Base-by-base conservation (phyloP, 257 asterid genomes). In the Lycium barbarum region DNA sequence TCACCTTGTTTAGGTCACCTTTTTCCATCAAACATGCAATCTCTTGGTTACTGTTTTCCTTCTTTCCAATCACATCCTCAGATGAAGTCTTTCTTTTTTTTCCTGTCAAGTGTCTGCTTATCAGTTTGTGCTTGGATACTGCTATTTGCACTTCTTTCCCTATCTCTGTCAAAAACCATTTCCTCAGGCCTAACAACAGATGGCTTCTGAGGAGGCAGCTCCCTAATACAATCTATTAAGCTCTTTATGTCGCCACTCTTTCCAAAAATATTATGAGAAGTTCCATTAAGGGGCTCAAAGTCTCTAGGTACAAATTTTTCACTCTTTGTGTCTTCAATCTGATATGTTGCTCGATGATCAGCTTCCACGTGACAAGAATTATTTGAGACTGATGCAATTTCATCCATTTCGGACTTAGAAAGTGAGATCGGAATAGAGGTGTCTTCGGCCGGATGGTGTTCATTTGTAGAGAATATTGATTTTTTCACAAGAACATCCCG, bases 141-240 rank as follows among this genome's bases (percentile, higher is more conserved):
- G 71, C 38, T 82, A 63, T 18, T 10, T 61, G 59, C 65, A 54
- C 58, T 61, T 80, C 53, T 84, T 38, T 87, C 59, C 11, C 79
- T 82, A 73, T 66, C 36, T 78, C 76, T 59, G 83, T 84, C 43
- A 36, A 54, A 57, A 67, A 51, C 40, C 22, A 6, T 55, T 22
- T 87, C 70, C 84, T 85, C 74, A 45, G 43, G 65, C 70, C 79
- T 80, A 20, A 49, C 33, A 20, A 62, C 40, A 18, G 88, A 85
- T 13, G 83, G 57, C 66, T n/a, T 43, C 33, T 2, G 26, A 26
- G 65, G 81, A 20, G 84, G 83, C 15, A 70, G 71, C 55, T 79
- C 70, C 71, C 53, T 80, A 78, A 88, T 57, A 68, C 79, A 36
- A 68, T 84, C 87, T 15, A 89, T 51, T 83, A 90, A 76, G 71